Evolutionary conservation across 805 yeast genomes (phyloP), one percentile per base, ranked within the genome.

Genomic region (Metschnikowia borealis): DNA sequence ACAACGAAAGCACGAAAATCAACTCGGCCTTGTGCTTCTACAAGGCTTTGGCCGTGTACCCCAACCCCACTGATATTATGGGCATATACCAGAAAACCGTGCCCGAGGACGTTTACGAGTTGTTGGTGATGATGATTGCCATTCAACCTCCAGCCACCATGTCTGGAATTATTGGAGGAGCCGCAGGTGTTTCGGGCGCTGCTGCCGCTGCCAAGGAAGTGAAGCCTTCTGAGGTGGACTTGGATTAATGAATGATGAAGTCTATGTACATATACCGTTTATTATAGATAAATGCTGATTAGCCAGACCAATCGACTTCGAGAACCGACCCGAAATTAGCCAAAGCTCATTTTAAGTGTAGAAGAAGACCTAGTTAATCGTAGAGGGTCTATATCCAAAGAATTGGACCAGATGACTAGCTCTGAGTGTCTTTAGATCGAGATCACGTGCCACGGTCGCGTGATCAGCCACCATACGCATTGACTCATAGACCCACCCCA

Each of bases 11-110:
- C 56, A 78, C 80, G 58, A 89, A 87, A 67, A 70, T 86, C 56
- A 89, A 85, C 53, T 85, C 97, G 41, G 98, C 99, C 36, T 76
- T 91, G 59, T 80, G 85, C 58, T 94, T 90, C 79, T 94, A 94
- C 81, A 87, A 89, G 70, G 98, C 97, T 13, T 78, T 94, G 65
- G 81, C 89, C 38, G 91, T 90, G 46, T 92, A 91, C 70, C 98
- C 99, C 54, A 85, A 87, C 69, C 99, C 99, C 52, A 85, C 95
- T 50, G 97, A 89, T 62, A 82, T 94, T 61, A 78, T 94, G 66
- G 86, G 85, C 46, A 84, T 92, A 62, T 92, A 89, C 73, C 97
- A 92, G 75, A 87, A 87, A 75, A 80, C 91, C 47, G 83, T 92
- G 57, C 91, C 94, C 47, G 85, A 84, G 64, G 83, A 81, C 42